Evolutionary conservation across 2,329 filamentous ascomycete species (phyloP).

Genomic region (Alternaria panax): DNA sequence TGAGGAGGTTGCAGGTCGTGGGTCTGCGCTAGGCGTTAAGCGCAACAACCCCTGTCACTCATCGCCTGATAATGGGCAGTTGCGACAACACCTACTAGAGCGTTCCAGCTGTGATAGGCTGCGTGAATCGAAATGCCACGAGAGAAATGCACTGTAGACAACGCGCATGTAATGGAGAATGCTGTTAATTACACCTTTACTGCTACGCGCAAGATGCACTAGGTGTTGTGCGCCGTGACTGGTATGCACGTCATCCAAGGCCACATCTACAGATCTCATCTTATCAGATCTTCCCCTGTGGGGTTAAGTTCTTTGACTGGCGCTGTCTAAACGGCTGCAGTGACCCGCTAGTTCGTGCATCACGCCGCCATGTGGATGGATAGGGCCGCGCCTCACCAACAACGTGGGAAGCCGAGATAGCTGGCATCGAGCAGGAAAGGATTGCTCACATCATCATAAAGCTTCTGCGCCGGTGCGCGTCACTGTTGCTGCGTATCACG

Average conservation of each 20-base stretch:
- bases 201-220: constrained; percentile 11
- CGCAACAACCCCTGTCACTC: constrained; percentile 5
- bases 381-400: constrained; percentile 7
- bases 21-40: constrained; percentile 14
- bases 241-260: constrained; percentile 32
- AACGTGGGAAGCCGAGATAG: background rate
- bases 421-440: background rate
- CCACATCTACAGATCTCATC: constrained; percentile 22
- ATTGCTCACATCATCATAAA: background rate
- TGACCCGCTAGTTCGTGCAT: constrained; percentile 32
- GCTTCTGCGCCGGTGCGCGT: background rate
- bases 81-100: background rate
- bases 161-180: background rate
- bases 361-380: constrained; percentile 18
- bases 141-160: background rate
- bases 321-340: constrained; percentile 17
- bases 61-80: constrained; percentile 25
- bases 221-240: constrained; percentile 12
- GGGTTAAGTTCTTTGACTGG: constrained; percentile 24
- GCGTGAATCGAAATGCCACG: background rate
- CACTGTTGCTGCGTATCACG: background rate
- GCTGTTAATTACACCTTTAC: background rate
- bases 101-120: background rate
- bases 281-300: constrained; percentile 30
- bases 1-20: constrained; percentile 25